Evolutionary conservation across 208 protist genomes (phyloP).

Genomic region (Trypanosoma vivax): DNA sequence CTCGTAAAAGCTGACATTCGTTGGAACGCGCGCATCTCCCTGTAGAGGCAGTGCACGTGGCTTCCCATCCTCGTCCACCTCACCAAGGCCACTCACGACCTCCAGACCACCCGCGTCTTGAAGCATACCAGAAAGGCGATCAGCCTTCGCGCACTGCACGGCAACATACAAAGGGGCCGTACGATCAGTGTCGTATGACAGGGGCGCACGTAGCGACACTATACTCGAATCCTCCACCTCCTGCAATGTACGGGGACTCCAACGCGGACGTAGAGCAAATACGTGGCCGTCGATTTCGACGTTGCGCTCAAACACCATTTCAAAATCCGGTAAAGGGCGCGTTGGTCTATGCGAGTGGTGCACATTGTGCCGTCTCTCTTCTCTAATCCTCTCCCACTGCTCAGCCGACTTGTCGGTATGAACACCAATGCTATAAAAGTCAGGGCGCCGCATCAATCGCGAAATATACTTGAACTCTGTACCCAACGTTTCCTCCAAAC

Average conservation of each 20-base stretch:
- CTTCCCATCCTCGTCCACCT: slow-evolving; percentile 45
- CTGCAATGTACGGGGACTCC: slow-evolving; percentile 69
- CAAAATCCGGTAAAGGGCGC: slow-evolving; percentile 68
- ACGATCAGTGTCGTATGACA: slow-evolving; percentile 61
- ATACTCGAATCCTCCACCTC: slow-evolving; percentile 51
- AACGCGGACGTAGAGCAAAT: slow-evolving; percentile 77
- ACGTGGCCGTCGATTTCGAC: slow-evolving; percentile 69
- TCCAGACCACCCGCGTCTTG: slow-evolving; percentile 80
- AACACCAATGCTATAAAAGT: slow-evolving; percentile 81
- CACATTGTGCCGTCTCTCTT: slow-evolving; percentile 47
- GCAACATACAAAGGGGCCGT: slow-evolving; percentile 44
- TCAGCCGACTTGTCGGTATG: slow-evolving; percentile 62
- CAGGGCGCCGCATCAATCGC: slow-evolving; percentile 55
- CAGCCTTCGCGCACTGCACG: slow-evolving; percentile 45
- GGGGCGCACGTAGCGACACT: slow-evolving; percentile 26
- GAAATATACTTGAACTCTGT: slow-evolving; percentile 69
- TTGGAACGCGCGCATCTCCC: slow-evolving; percentile 70
- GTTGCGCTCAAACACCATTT: slow-evolving; percentile 80
- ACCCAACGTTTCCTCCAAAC: slow-evolving; percentile 63
- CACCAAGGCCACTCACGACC: slow-evolving; percentile 60
- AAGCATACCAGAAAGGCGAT: slow-evolving; percentile 69
- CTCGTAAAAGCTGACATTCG: slow-evolving; percentile 88
- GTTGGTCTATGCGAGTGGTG: slow-evolving; percentile 58
- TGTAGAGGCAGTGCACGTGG: slow-evolving; percentile 38
- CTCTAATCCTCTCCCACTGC: slow-evolving; percentile 52